phyloP scores from a whole-genome alignment of 2,329 filamentous ascomycete genomes.

The Chaetomium sp. region DNA sequence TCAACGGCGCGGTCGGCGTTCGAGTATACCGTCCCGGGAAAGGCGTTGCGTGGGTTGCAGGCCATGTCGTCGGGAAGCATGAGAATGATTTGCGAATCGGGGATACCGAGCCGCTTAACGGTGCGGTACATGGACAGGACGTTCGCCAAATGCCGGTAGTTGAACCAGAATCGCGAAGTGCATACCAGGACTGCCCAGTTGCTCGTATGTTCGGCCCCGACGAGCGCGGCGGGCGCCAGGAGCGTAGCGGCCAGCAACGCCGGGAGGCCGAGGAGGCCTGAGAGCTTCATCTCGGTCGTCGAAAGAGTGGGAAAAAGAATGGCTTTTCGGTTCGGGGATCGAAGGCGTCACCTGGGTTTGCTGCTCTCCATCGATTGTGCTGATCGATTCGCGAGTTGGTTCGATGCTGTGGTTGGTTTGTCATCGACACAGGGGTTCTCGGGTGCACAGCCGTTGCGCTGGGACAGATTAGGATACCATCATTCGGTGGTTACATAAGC shows the following conservation, averaged over 20 bases:
- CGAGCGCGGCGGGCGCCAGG: constrained; percentile 48
- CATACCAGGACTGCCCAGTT: constrained; percentile 99
- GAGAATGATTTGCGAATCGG: constrained; percentile 97
- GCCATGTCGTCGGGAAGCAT: constrained; percentile 99
- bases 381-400: not conserved
- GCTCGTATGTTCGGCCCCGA: constrained; percentile 79
- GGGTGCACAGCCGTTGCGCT: not conserved
- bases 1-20: constrained; percentile 95
- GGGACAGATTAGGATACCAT: not conserved
- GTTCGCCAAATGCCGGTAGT: constrained; percentile 97
- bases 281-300: constrained; percentile 54
- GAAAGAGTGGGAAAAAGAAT: not conserved
- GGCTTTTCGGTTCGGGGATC: not conserved
- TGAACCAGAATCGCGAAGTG: constrained; percentile 99
- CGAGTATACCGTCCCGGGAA: constrained; percentile 97
- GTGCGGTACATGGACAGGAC: constrained; percentile 96
- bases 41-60: constrained; percentile 97
- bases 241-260: constrained; percentile 53
- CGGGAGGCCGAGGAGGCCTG: constrained; percentile 47
- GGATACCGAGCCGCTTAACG: constrained; percentile 95
- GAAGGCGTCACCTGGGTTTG: not conserved
- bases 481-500: constrained; percentile 9
- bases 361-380: not conserved
- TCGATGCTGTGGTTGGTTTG: not conserved
- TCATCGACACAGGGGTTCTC: not conserved